Percentiles rank a stretch among this genome's conserved stretches.
These are phyloP conservation scores for Penicillium simplicissimum DNA, from an alignment of 495 filamentous ascomycete genomes.

Conservation along the genomic window DNA sequence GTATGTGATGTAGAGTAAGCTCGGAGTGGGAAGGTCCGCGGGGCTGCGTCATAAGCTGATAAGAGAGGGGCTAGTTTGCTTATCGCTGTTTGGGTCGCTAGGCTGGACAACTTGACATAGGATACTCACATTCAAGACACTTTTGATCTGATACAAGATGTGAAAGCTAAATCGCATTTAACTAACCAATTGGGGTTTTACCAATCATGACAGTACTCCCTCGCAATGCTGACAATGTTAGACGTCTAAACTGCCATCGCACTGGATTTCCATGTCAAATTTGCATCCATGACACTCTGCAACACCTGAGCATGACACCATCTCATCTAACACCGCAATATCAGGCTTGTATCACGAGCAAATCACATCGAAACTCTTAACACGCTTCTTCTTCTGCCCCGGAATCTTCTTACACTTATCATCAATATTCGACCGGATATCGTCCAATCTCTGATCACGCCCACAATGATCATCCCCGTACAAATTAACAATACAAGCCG, in stretches of 20 bases:
- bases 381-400: slow-evolving; percentile 11
- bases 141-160: too few relatives aligned
- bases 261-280: neutral
- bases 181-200: too few relatives aligned
- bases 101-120: too few relatives aligned
- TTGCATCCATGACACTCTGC: neutral
- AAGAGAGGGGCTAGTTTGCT: neutral
- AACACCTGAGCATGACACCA: neutral
- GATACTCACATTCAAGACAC: too few relatives aligned
- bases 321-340: neutral
- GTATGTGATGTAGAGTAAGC: neutral
- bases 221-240: too few relatives aligned
- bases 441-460: slow-evolving; percentile 1
- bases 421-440: neutral
- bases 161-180: too few relatives aligned
- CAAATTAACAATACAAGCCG: slow-evolving; percentile 13
- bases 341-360: slow-evolving; percentile 9
- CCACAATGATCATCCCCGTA: slow-evolving; percentile 20
- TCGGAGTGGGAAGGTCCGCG: neutral
- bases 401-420: slow-evolving; percentile 2
- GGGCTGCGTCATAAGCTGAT: slow-evolving; percentile 7
- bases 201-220: too few relatives aligned
- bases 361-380: slow-evolving; percentile 17
- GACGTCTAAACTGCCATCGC: too few relatives aligned
- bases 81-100: neutral